Base-by-base conservation (phyloP, 139 green algal species). In the Chlorella sorokiniana region DNA sequence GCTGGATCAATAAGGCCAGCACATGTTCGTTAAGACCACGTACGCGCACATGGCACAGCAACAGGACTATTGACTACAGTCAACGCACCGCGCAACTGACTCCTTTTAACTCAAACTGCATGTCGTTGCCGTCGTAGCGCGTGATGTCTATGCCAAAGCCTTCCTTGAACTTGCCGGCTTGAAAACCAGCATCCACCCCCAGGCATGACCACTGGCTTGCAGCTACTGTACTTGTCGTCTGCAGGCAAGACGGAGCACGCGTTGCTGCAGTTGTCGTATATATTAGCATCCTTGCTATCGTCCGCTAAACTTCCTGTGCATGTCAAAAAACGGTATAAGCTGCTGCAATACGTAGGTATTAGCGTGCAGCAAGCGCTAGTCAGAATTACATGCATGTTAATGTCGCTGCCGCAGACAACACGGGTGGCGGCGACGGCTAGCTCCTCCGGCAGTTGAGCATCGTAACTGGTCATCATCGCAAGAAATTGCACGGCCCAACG, bases 31-130 rank as follows among this genome's bases (percentile, higher is more conserved):
- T n/a, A 23, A 25, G 33, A 27, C 18, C 64, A 10, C 33, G 33
- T 41, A 10, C 33, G 14, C 37, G 25, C 11, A 7, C 9, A 23
- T 3, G 33, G 25, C 7, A 33, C 4, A 33, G 29, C 4, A 16
- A 44, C 7, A 29, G 42, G 11, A 14, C 7, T 18, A 35, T 41
- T 40, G 3, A 10, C 22, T 52, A 27, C 40, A 3, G 35, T 35
- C 6, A 44, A 54, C 81, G 69, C 76, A 86, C 75, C 52, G 84
- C 79, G 41, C 80, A 88, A 41, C 52, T 84, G 10, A 93, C 83
- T n/a, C 95, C 94, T 11, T 96, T 90, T 69, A 99, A 87, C 81
- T 99, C 96, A 81, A 99, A 98, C 83, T 95, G 92, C 82, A 98
- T 92, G 37, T 87, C 80, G 29, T 93, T 78, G 10, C 85, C 84